Conservation (phyloP, 441 rosid species). For the Omphalea diandra region DNA sequence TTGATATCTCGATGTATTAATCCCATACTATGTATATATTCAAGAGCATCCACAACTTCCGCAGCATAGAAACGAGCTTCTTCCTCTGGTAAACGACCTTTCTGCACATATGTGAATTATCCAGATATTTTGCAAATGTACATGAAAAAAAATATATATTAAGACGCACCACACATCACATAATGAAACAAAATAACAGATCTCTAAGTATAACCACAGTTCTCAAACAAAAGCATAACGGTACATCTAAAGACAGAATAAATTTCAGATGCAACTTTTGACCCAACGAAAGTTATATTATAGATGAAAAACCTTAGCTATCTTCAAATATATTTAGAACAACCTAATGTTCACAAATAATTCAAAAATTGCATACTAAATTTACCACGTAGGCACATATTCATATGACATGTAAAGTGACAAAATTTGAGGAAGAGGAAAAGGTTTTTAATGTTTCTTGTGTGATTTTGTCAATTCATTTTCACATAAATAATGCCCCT, state of each 20-base stretch:
- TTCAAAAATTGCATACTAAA: background rate
- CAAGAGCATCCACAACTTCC: slow-evolving; percentile 97
- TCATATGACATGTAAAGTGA: background rate
- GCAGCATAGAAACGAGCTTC: slow-evolving; percentile 95
- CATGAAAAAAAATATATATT: background rate
- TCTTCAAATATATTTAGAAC: background rate
- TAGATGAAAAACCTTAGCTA: background rate
- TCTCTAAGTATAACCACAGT: background rate
- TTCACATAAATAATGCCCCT: background rate
- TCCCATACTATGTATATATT: slow-evolving; percentile 93
- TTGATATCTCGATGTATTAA: slow-evolving; percentile 96
- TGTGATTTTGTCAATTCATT: background rate
- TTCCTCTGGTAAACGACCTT: slow-evolving; percentile 74
- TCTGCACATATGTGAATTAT: slow-evolving; percentile 46
- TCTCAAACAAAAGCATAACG: background rate
- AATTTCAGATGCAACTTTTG: slow-evolving; percentile 5
- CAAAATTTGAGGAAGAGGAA: background rate
- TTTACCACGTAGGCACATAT: background rate
- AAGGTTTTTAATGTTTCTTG: background rate
- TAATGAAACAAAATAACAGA: background rate
- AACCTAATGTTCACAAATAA: background rate
- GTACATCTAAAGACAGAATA: background rate
- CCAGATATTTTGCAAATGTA: slow-evolving; percentile 9
- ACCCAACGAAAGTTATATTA: background rate
- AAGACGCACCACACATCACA: slow-evolving; percentile 8